Conservation (phyloP, 106 monocot genomes). For the Apostasia ramifera region DNA sequence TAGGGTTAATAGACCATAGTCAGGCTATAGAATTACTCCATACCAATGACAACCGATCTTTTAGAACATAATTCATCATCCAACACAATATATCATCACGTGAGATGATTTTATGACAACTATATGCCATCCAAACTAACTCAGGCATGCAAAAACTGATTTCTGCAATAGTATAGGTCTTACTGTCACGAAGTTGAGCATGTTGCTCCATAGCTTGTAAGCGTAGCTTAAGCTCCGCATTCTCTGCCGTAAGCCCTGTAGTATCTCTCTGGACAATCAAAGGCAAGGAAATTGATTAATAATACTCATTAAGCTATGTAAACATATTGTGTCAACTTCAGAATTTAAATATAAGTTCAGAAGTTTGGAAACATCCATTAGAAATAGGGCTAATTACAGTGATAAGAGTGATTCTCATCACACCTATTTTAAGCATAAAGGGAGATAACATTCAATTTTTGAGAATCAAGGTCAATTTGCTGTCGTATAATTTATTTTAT, state of each 20-base stretch:
- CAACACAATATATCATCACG: no score
- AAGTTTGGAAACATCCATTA: neutral
- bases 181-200: constrained; percentile 57
- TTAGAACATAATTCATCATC: no score
- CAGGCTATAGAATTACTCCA: no score
- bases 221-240: constrained; percentile 51
- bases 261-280: constrained; percentile 40
- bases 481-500: no score
- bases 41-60: no score
- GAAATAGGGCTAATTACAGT: neutral
- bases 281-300: neutral
- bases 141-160: neutral
- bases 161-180: neutral
- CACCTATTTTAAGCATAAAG: no score
- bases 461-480: no score
- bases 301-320: neutral
- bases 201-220: constrained; percentile 59
- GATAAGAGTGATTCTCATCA: no score
- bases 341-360: neutral
- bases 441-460: no score
- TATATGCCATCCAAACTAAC: neutral
- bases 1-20: no score
- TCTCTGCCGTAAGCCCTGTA: constrained; percentile 42
- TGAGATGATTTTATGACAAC: neutral
- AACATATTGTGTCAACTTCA: neutral